Evolutionary conservation across 139 green algal genomes (phyloP).

Genomic region (Tetradesmus obliquus): DNA sequence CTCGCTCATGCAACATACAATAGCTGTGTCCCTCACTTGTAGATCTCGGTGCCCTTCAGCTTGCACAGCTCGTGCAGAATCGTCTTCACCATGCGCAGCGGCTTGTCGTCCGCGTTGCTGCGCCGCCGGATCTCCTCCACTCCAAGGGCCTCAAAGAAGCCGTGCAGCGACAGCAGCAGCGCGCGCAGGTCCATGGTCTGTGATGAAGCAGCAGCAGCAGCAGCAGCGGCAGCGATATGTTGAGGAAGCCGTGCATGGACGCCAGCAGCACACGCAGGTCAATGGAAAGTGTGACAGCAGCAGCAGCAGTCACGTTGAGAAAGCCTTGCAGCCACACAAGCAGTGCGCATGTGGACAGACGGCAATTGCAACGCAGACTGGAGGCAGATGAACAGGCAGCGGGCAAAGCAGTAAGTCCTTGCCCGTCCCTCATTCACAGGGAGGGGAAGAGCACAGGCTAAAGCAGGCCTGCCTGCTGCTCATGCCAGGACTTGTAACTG

Average conservation of each 20-base stretch:
- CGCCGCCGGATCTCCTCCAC: slow-evolving; percentile 90
- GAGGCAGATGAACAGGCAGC: neutral
- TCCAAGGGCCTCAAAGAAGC: slow-evolving; percentile 90
- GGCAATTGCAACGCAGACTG: neutral
- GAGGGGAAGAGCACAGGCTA: no score
- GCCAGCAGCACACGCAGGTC: slow-evolving; percentile 84
- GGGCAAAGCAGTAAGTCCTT: no score
- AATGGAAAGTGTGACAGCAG: slow-evolving; percentile 64
- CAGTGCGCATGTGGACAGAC: slow-evolving; percentile 50
- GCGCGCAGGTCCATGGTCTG: slow-evolving; percentile 80
- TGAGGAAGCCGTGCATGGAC: slow-evolving; percentile 91
- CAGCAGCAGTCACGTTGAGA: slow-evolving; percentile 59
- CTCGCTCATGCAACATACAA: no score
- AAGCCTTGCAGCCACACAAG: slow-evolving; percentile 91
- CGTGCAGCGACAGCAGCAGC: slow-evolving; percentile 89
- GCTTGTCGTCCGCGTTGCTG: slow-evolving; percentile 90
- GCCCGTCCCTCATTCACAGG: no score
- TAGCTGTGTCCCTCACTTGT: slow-evolving; percentile 48
- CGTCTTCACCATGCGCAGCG: slow-evolving; percentile 97
- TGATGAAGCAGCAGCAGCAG: neutral
- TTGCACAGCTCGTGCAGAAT: slow-evolving; percentile 95
- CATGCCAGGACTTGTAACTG: no score
- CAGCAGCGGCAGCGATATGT: neutral
- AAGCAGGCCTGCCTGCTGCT: no score
- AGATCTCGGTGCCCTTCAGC: slow-evolving; percentile 71